Conservation (phyloP, 2,329 filamentous ascomycete genomes). For the Fusarium neocosmosporiellum region DNA sequence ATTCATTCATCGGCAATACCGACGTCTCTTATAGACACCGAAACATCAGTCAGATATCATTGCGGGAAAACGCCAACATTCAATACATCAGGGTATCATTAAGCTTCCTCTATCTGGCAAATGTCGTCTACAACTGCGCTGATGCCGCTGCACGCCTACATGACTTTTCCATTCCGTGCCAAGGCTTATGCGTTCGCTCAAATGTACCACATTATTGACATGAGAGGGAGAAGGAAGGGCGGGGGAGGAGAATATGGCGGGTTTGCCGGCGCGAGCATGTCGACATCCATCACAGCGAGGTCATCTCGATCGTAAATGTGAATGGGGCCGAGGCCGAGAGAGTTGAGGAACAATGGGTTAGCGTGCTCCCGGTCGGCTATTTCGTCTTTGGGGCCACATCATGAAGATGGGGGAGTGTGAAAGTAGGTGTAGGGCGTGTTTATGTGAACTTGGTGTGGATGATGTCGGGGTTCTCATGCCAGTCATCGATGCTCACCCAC, state of each 20-base stretch:
- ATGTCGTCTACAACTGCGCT: conserved; percentile 36
- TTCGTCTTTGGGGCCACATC: conserved; percentile 26
- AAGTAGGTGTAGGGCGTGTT: conserved; percentile 25
- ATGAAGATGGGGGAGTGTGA: conserved; percentile 15
- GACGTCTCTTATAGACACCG: not conserved
- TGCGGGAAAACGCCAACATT: conserved; percentile 1
- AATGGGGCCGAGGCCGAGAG: conserved; percentile 5
- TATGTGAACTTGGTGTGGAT: conserved; percentile 98
- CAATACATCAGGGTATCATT: conserved; percentile 55
- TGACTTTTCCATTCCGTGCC: conserved; percentile 33
- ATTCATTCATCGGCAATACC: not conserved
- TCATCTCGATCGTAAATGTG: conserved; percentile 35
- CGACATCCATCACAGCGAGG: conserved; percentile 25
- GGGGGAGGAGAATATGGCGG: conserved; percentile 18
- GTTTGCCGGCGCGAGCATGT: conserved; percentile 15
- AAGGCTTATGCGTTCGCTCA: conserved; percentile 23
- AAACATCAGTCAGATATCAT: not conserved
- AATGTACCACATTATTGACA: conserved; percentile 15
- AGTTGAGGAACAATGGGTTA: not conserved
- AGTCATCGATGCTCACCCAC: conserved; percentile 99
- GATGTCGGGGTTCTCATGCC: conserved; percentile 99
- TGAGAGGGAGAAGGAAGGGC: not conserved
- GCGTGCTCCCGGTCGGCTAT: conserved; percentile 8
- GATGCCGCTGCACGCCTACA: conserved; percentile 24
- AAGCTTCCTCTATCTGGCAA: conserved; percentile 47